Evolutionary conservation across 768 basidiomycete genomes (phyloP).

Genomic region (Rhodosporidiobolus odoratus): DNA sequence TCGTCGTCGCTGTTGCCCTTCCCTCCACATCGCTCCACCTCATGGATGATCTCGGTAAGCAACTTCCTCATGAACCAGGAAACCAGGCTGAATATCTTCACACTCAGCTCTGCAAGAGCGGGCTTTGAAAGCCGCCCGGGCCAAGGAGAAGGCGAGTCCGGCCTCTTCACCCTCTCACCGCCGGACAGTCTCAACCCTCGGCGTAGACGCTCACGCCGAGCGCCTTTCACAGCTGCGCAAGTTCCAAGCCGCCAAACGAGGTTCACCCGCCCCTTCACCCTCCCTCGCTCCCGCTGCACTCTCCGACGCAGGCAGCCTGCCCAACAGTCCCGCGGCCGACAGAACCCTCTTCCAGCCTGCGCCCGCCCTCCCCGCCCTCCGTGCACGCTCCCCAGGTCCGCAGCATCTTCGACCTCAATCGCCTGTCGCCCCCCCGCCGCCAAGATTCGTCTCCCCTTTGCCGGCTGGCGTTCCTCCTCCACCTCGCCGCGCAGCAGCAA

Average conservation of each 20-base stretch:
- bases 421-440: background rate
- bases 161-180: background rate
- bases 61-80: background rate
- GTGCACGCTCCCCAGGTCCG: background rate
- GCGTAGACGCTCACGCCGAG: conserved; percentile 9
- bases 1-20: too few relatives aligned
- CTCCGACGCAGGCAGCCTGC: conserved; percentile 7
- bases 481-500: conserved; percentile 6
- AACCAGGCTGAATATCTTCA: background rate
- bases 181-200: background rate
- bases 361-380: background rate
- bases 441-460: background rate
- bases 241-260: conserved; percentile 31
- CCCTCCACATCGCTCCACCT: background rate
- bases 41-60: conserved; percentile 20
- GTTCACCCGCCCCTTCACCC: background rate
- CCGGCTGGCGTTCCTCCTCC: conserved; percentile 12
- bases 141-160: conserved; percentile 31
- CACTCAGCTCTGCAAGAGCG: conserved; percentile 27
- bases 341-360: background rate
- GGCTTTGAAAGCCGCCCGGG: conserved; percentile 32
- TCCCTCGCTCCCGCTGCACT: background rate
- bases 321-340: conserved; percentile 3
- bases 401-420: background rate
- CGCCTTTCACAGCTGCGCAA: conserved; percentile 30